These are phyloP conservation scores for Trypanosomatidae sp. DNA, from an alignment of 208 protist species.

Conservation along the genomic window DNA sequence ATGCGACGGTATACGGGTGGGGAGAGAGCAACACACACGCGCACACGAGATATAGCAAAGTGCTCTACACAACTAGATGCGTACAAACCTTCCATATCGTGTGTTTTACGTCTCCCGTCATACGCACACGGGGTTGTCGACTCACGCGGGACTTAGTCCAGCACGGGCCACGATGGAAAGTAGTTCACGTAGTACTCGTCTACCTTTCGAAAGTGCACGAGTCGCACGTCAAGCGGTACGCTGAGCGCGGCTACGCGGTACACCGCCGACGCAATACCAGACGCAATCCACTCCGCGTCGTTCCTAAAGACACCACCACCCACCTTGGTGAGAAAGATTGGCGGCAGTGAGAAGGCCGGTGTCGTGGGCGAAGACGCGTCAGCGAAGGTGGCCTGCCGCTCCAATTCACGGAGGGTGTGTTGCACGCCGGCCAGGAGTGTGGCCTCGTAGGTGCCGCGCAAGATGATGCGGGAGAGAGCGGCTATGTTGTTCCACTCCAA, in stretches of 20 bases:
- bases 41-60: constrained; percentile 10
- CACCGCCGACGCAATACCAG: constrained; percentile 22
- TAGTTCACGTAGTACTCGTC: constrained; percentile 22
- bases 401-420: constrained; percentile 34
- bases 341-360: constrained; percentile 9
- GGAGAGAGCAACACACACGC: neutral
- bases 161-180: constrained; percentile 20
- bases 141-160: neutral
- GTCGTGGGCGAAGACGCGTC: neutral
- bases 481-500: constrained; percentile 7
- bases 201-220: constrained; percentile 38
- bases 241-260: constrained; percentile 13
- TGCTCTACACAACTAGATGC: neutral
- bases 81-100: neutral
- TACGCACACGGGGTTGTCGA: no score
- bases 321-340: constrained; percentile 53
- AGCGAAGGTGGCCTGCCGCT: constrained; percentile 3
- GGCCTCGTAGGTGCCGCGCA: constrained; percentile 51
- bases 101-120: neutral
- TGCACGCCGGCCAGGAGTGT: constrained; percentile 45
- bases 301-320: constrained; percentile 57
- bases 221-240: constrained; percentile 40
- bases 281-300: constrained; percentile 36
- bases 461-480: constrained; percentile 32
- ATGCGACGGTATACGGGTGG: neutral